Evolutionary conservation across 345 rosid genomes (phyloP).

Genomic region (Arabidopsis arenosa): DNA sequence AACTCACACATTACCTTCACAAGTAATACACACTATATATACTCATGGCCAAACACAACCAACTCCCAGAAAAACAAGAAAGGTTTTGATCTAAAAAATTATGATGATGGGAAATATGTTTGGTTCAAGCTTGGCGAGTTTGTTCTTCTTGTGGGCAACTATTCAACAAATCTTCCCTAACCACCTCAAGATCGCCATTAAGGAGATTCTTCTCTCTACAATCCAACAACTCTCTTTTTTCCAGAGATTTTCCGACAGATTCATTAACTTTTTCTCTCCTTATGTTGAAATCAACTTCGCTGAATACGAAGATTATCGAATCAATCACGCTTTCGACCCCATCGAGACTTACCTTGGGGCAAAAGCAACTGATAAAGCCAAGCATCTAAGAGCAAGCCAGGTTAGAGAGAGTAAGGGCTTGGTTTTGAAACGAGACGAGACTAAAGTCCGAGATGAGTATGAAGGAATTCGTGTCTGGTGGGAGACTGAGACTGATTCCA

Average conservation of each 20-base stretch:
- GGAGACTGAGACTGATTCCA: constrained; percentile 43
- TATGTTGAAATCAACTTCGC: constrained; percentile 57
- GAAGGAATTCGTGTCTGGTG: constrained; percentile 55
- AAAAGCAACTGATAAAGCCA: constrained; percentile 54
- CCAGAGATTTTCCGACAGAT: constrained; percentile 45
- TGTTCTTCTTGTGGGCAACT: constrained; percentile 58
- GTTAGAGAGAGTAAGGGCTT: constrained; percentile 44
- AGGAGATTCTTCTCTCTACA: constrained; percentile 34
- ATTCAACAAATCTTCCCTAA: constrained; percentile 55
- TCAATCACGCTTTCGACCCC: constrained; percentile 54
- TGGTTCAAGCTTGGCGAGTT: constrained; percentile 46
- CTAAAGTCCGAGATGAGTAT: constrained; percentile 49
- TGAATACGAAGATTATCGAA: constrained; percentile 52
- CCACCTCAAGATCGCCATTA: constrained; percentile 43
- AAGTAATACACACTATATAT: not conserved
- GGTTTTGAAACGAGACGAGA: constrained; percentile 39
- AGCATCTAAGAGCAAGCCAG: constrained; percentile 56
- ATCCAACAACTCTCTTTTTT: constrained; percentile 36
- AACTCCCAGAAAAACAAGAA: too few relatives aligned
- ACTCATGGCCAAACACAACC: constrained; percentile 1
- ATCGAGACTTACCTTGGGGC: constrained; percentile 61
- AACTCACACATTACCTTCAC: not conserved
- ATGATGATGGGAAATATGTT: constrained; percentile 37
- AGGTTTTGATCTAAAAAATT: not conserved
- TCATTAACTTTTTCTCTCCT: constrained; percentile 49